Conservation (phyloP, 257 asterid species). For the Verbena officinalis region DNA sequence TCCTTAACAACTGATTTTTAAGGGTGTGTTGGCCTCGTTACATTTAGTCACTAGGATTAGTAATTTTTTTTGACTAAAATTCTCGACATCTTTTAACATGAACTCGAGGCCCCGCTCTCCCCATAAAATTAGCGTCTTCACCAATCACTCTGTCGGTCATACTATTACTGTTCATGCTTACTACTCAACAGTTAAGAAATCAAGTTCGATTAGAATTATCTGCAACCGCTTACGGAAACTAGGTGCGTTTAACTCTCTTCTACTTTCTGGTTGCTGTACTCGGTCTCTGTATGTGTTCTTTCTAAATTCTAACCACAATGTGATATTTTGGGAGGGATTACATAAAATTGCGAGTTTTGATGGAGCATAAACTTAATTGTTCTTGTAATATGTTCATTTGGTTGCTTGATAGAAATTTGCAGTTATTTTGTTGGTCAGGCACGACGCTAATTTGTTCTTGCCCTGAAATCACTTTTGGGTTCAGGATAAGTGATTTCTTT, state of each 20-base stretch:
- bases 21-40: too few species aligned
- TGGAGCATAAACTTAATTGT: constrained; percentile 1
- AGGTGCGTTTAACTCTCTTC: constrained; percentile 4
- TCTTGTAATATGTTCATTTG: background rate
- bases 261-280: background rate
- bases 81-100: too few species aligned
- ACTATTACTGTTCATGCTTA: background rate
- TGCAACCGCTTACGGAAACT: constrained; percentile 1
- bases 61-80: too few species aligned
- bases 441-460: background rate
- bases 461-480: background rate
- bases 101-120: too few species aligned
- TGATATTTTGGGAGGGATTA: background rate
- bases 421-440: background rate
- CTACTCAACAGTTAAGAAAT: background rate
- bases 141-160: background rate
- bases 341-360: background rate
- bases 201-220: background rate
- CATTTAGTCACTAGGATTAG: too few species aligned
- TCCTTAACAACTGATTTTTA: too few species aligned
- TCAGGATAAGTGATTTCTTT: background rate
- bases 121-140: too few species aligned
- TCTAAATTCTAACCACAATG: background rate
- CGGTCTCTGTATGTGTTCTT: background rate
- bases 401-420: background rate